These are phyloP conservation scores for Blakeslea trispora DNA, from an alignment of 371 early-diverging fungal species.

Conservation along the genomic window DNA sequence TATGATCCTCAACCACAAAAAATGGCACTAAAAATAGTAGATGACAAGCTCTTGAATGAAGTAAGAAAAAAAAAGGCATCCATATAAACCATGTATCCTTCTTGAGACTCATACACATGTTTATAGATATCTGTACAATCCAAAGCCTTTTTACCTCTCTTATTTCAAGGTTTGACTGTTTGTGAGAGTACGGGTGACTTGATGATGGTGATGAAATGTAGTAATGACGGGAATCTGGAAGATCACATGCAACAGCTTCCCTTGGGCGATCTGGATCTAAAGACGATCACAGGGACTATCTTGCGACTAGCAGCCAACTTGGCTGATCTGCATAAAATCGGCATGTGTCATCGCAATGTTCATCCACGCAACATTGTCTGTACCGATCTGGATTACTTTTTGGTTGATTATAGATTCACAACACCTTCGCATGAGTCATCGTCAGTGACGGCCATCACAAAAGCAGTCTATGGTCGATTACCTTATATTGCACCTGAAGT, in stretches of 20 bases:
- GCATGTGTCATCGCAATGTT: slow-evolving; percentile 49
- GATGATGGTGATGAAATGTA: slow-evolving; percentile 55
- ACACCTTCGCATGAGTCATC: slow-evolving; percentile 45
- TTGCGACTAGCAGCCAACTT: slow-evolving; percentile 42
- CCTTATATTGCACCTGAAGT: slow-evolving; percentile 55
- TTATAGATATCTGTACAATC: slow-evolving; percentile 53
- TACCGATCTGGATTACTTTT: slow-evolving; percentile 50
- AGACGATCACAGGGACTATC: slow-evolving; percentile 51
- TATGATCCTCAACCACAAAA: slow-evolving; percentile 40
- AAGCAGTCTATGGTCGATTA: slow-evolving; percentile 48
- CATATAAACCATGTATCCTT: too few relatives aligned
- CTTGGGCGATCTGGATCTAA: slow-evolving; percentile 46
- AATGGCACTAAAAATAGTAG: slow-evolving; percentile 49
- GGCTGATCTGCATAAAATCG: slow-evolving; percentile 45
- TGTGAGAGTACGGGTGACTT: slow-evolving; percentile 52
- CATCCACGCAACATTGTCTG: slow-evolving; percentile 50
- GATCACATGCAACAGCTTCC: slow-evolving; percentile 50
- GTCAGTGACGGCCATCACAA: slow-evolving; percentile 44
- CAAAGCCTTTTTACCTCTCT: slow-evolving; percentile 45
- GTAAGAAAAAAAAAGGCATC: too few relatives aligned
- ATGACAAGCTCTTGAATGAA: slow-evolving; percentile 51
- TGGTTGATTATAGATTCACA: slow-evolving; percentile 52
- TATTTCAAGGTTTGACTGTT: slow-evolving; percentile 52
- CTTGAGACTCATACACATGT: too few relatives aligned
- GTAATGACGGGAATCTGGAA: slow-evolving; percentile 50